Percentiles rank a stretch among this genome's conserved stretches.
These are phyloP conservation scores for Phytophthora fragariaefolia DNA, from an alignment of 352 stramenopile species.

Conservation along the genomic window DNA sequence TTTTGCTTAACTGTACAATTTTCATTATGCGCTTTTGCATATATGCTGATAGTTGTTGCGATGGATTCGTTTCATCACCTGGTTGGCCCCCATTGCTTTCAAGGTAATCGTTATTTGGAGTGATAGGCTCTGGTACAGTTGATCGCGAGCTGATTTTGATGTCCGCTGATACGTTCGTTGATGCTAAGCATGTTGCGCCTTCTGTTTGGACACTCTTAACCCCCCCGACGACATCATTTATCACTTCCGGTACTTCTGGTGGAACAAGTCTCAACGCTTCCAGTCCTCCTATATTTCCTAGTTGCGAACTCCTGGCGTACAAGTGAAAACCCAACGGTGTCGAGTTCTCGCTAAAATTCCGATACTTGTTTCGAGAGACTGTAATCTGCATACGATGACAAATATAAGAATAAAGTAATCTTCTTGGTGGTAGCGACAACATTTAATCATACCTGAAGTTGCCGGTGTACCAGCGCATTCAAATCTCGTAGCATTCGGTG, in stretches of 20 bases:
- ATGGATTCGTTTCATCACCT: neutral
- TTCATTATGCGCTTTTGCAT: conserved; percentile 31
- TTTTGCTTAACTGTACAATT: conserved; percentile 28
- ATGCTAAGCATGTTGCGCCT: neutral
- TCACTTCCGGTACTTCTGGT: conserved; percentile 21
- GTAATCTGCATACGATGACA: conserved; percentile 27
- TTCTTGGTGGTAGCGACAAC: no score
- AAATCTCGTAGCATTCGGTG: conserved; percentile 64
- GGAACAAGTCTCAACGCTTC: conserved; percentile 32
- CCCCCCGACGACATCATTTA: conserved; percentile 12
- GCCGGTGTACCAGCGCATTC: conserved; percentile 51
- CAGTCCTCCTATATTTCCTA: conserved; percentile 15
- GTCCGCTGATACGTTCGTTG: neutral
- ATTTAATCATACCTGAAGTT: conserved; percentile 47
- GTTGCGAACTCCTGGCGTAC: conserved; percentile 7
- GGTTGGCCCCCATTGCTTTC: neutral
- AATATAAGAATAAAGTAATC: neutral
- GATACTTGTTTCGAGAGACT: conserved; percentile 36
- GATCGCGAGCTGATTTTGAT: conserved; percentile 18
- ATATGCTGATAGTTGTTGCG: neutral
- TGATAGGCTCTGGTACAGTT: conserved; percentile 6
- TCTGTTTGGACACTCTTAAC: conserved; percentile 6
- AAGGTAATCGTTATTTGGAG: neutral
- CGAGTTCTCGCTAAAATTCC: conserved; percentile 44
- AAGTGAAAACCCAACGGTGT: conserved; percentile 30